A percentile compares a stretch with the other conserved stretches of the same genome.
Evolutionary conservation across 2,329 filamentous ascomycete genomes (phyloP).

Genomic region (Mollisiaceae sp.): DNA sequence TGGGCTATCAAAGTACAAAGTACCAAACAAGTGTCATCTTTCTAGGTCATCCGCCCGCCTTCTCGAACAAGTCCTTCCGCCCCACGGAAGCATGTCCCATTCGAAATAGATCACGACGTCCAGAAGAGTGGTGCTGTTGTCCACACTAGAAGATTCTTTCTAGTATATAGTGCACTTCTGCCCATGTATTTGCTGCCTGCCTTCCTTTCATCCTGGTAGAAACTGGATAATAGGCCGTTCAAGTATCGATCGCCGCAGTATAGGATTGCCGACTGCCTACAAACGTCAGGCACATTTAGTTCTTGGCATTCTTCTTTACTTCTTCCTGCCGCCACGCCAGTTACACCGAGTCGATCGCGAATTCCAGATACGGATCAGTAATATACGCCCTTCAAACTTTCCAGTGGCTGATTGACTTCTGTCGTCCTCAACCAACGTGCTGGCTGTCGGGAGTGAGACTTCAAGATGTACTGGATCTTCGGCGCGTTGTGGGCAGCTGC

Average conservation of each 20-base stretch:
- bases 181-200: conserved; percentile 7
- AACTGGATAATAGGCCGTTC: conserved; percentile 4
- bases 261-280: background rate
- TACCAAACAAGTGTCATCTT: conserved; percentile 1
- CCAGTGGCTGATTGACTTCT: conserved; percentile 4
- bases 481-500: conserved; percentile 18
- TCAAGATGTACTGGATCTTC: conserved; percentile 28
- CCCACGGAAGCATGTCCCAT: conserved; percentile 1
- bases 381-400: background rate
- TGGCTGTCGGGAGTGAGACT: background rate
- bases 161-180: conserved; percentile 2
- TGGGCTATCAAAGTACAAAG: background rate
- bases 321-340: background rate
- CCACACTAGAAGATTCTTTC: conserved; percentile 6
- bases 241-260: conserved; percentile 1
- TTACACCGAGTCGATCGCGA: background rate
- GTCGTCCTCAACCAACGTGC: background rate
- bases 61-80: conserved; percentile 4
- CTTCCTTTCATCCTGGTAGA: conserved; percentile 5
- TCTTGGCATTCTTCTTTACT: conserved; percentile 2
- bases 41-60: conserved; percentile 5
- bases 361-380: background rate
- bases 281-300: background rate
- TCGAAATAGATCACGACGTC: conserved; percentile 6
- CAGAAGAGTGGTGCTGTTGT: background rate